phyloP scores from a whole-genome alignment of 176 grass and related monocot genomes.

The Musa troglodytarum region DNA sequence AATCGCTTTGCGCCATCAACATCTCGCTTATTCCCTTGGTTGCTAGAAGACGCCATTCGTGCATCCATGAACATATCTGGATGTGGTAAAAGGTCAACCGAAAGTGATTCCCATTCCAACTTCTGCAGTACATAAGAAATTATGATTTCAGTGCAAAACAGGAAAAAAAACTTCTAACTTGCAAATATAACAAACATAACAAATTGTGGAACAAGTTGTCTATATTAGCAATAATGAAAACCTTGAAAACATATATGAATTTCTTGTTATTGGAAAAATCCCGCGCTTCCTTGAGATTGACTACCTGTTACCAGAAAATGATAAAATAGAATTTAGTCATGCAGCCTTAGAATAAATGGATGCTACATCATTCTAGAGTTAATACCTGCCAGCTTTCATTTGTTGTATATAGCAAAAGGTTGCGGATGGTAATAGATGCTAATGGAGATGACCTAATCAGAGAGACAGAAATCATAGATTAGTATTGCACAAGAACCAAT shows the following conservation, averaged over 20 bases:
- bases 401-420: constrained; percentile 92
- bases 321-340: neutral
- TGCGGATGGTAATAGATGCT: constrained; percentile 78
- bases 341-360: constrained; percentile 7
- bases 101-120: constrained; percentile 90
- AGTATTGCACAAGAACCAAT: constrained; percentile 3
- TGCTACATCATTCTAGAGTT: constrained; percentile 17
- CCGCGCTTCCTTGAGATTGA: constrained; percentile 98
- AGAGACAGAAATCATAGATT: constrained; percentile 2
- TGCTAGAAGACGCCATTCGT: constrained; percentile 54
- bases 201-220: neutral
- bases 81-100: constrained; percentile 90
- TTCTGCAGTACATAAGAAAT: constrained; percentile 43
- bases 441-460: constrained; percentile 83
- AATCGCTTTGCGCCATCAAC: constrained; percentile 84
- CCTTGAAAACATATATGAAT: constrained; percentile 99
- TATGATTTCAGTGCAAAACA: constrained; percentile 2
- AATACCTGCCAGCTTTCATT: constrained; percentile 99
- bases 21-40: constrained; percentile 53
- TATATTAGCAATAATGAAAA: constrained; percentile 18
- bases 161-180: neutral
- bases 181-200: neutral
- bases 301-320: constrained; percentile 39
- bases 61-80: constrained; percentile 98
- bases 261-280: constrained; percentile 92